Base-by-base conservation (phyloP, 2,329 filamentous ascomycete species). In the Rhinocladiella mackenziei region DNA sequence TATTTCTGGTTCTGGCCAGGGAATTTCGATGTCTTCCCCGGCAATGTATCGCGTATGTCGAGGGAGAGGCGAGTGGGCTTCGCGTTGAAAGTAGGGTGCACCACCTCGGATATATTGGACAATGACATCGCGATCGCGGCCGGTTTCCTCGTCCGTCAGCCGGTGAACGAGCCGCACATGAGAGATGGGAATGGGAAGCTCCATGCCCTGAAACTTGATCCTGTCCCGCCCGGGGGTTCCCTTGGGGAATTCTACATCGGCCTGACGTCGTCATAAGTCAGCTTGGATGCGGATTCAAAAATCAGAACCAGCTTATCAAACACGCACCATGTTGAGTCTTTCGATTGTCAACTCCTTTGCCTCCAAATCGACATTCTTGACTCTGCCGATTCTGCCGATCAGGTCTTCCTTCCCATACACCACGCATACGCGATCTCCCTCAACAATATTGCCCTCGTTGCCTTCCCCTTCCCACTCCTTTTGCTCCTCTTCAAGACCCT, bases 131-230 rank as follows among this genome's bases (percentile, higher is more conserved):
- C 79, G 78, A 32, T 75, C 75, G 22, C 32, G 43, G 9, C 50
- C 50, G 4, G 50, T 53, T 13, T 13, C 66, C 11, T 78, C 74
- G 62, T 92, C 78, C 37, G 73, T 72, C 41, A 94, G 71, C 15
- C 86, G 81, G 60, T 86, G 80, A 36, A 97, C 87, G 23, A 96
- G 85, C 45, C 87, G 86, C 53, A 97, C 74, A 50, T 85, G 74
- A 23, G 78, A 75, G 58, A 94, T 74, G 41, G 84, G 75, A 22
- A 94, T 64, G 22, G 80, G 71, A 39, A 77, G 62, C 56, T 76
- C 71, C 45, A 74, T 59, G 57, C 72, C 61, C 33, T 74, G 65
- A 45, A 75, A 68, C 7, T 67, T 64, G 13, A 71, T 51, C 39
- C 58, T 55, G 18, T 51, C 22, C 34, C 45, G 39, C 11, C 43